phyloP scores from a whole-genome alignment of 2,329 filamentous ascomycete genomes.

The Clonostachys solani region DNA sequence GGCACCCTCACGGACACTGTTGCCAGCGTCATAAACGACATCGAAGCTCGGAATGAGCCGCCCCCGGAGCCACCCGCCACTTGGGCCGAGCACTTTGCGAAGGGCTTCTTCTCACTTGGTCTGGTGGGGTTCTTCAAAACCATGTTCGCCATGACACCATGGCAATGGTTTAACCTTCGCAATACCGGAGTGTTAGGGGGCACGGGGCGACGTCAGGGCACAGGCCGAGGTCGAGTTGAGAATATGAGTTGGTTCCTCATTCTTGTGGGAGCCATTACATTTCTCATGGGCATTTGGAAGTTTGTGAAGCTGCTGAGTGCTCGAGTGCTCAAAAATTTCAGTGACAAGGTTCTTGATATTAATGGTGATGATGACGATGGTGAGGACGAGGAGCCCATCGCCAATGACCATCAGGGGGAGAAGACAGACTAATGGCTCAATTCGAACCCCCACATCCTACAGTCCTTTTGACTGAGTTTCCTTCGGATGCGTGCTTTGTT shows the following conservation, averaged over 20 bases:
- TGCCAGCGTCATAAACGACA: constrained; percentile 35
- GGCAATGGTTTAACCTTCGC: constrained; percentile 73
- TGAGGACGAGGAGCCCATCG: constrained; percentile 40
- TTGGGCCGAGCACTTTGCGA: constrained; percentile 82
- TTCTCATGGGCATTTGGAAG: constrained; percentile 82
- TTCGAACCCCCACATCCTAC: no score
- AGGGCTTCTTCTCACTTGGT: constrained; percentile 87
- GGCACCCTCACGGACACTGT: constrained; percentile 54
- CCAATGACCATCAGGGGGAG: constrained; percentile 19
- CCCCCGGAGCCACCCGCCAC: constrained; percentile 46
- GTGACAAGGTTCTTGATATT: constrained; percentile 82
- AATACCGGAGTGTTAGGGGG: constrained; percentile 50
- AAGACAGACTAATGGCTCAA: constrained; percentile 4
- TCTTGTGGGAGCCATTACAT: constrained; percentile 73
- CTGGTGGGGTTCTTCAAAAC: constrained; percentile 82
- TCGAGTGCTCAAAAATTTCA: constrained; percentile 69
- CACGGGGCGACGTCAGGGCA: constrained; percentile 49
- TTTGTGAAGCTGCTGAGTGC: constrained; percentile 71
- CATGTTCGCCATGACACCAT: constrained; percentile 68
- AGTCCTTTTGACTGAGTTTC: no score
- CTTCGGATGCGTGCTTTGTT: constrained; percentile 5
- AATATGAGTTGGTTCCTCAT: constrained; percentile 78
- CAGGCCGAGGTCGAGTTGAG: constrained; percentile 73
- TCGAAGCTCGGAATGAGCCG: constrained; percentile 24
- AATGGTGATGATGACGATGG: constrained; percentile 53